A percentile compares a stretch with the other conserved stretches of the same genome.
Conservation (phyloP, 23 red algal genomes). For the Gracilaria domingensis region DNA sequence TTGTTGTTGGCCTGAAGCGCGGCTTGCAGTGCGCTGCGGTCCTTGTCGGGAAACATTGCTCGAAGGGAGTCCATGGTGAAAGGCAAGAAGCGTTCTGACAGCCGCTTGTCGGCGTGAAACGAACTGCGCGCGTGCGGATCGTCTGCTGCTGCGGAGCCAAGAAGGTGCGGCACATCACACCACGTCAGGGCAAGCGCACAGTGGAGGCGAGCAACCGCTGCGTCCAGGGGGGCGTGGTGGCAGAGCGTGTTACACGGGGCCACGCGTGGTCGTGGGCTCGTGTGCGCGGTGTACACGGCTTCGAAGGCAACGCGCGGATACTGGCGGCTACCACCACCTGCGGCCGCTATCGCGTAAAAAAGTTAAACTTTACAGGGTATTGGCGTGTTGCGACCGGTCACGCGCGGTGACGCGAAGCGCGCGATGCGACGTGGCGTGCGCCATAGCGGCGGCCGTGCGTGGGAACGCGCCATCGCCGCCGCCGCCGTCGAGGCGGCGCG, state of each 20-base stretch:
- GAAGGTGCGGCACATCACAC: not conserved
- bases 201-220: not conserved
- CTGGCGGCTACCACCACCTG: not conserved
- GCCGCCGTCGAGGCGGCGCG: too few species aligned
- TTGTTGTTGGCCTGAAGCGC: slow-evolving; percentile 48
- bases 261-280: not conserved
- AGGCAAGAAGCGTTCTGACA: not conserved
- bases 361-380: too few species aligned
- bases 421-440: slow-evolving; percentile 11
- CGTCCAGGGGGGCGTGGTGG: too few species aligned
- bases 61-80: slow-evolving; percentile 51
- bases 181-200: not conserved
- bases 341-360: not conserved
- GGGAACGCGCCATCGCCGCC: not conserved
- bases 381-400: not conserved
- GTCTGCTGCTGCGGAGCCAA: not conserved
- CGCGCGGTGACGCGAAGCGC: not conserved
- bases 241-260: too few species aligned
- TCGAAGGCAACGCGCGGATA: not conserved
- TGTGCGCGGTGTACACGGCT: not conserved
- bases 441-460: not conserved
- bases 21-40: slow-evolving; percentile 49
- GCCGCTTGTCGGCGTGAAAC: not conserved
- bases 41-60: slow-evolving; percentile 67
- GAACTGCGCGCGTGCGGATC: not conserved